phyloP scores from a whole-genome alignment of 2,329 filamentous ascomycete species.

The Alternaria conjuncta region DNA sequence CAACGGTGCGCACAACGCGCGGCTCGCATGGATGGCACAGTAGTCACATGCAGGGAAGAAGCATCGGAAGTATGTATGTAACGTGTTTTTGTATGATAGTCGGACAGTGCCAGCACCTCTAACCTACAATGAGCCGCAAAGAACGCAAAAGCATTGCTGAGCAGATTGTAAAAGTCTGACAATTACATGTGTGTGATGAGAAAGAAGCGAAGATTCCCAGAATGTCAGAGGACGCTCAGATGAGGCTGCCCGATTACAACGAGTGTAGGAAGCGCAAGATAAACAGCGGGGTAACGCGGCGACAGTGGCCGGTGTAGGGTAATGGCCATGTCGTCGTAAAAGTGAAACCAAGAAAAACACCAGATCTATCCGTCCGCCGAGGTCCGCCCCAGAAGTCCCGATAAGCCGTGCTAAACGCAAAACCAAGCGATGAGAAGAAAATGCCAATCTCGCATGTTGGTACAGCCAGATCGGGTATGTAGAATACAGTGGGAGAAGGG shows the following conservation, averaged over 20 bases:
- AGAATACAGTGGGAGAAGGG: slow-evolving; percentile 35
- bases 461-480: slow-evolving; percentile 28
- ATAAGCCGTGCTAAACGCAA: slow-evolving; percentile 33
- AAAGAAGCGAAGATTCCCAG: slow-evolving; percentile 44
- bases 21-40: neutral
- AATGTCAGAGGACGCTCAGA: slow-evolving; percentile 27
- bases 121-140: slow-evolving; percentile 30
- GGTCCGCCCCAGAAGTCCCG: slow-evolving; percentile 21
- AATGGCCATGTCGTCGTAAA: slow-evolving; percentile 43
- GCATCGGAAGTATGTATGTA: slow-evolving; percentile 6
- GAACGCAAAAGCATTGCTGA: slow-evolving; percentile 25
- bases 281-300: slow-evolving; percentile 29
- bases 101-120: slow-evolving; percentile 43
- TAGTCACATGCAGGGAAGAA: slow-evolving; percentile 1
- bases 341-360: slow-evolving; percentile 31
- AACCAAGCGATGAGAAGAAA: slow-evolving; percentile 25
- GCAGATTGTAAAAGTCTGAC: slow-evolving; percentile 25
- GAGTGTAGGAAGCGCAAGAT: slow-evolving; percentile 47
- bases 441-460: slow-evolving; percentile 25
- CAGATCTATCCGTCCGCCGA: slow-evolving; percentile 32
- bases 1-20: neutral
- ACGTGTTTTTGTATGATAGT: slow-evolving; percentile 28
- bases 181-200: slow-evolving; percentile 27
- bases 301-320: slow-evolving; percentile 36
- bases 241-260: slow-evolving; percentile 44